Evolutionary conservation across 1,139 yeast genomes (phyloP).

Genomic region (Suhomyces guaymorum): DNA sequence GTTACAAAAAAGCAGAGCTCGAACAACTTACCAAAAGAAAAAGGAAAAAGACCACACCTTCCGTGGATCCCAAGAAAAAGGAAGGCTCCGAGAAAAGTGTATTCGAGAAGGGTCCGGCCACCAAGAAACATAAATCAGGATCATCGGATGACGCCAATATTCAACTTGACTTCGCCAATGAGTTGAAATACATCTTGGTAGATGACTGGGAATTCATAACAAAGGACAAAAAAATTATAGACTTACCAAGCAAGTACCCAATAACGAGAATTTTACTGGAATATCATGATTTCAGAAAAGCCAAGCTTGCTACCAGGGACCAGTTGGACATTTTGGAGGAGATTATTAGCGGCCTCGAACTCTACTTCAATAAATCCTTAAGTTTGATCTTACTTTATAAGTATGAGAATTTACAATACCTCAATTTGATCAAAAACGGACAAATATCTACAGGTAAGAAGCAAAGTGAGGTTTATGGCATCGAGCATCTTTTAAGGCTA

Average conservation of each 20-base stretch:
- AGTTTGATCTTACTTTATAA: slow-evolving; percentile 77
- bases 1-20: slow-evolving; percentile 63
- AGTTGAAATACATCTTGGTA: slow-evolving; percentile 69
- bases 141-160: too few relatives aligned
- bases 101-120: slow-evolving; percentile 11
- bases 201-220: slow-evolving; percentile 95
- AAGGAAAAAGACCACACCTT: slow-evolving; percentile 12
- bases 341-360: slow-evolving; percentile 62
- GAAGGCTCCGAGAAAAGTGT: slow-evolving; percentile 8
- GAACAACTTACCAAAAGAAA: slow-evolving; percentile 38
- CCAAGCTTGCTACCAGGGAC: slow-evolving; percentile 29
- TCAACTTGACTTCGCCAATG: slow-evolving; percentile 16
- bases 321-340: slow-evolving; percentile 58
- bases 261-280: slow-evolving; percentile 54
- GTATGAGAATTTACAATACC: slow-evolving; percentile 80
- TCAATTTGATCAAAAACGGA: slow-evolving; percentile 45
- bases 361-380: slow-evolving; percentile 76
- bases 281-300: slow-evolving; percentile 37
- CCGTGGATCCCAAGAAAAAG: slow-evolving; percentile 8
- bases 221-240: slow-evolving; percentile 68
- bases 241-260: slow-evolving; percentile 56
- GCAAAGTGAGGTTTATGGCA: slow-evolving; percentile 62
- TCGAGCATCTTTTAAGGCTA: slow-evolving; percentile 73
- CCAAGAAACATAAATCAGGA: slow-evolving; percentile 18
- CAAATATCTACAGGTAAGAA: slow-evolving; percentile 34